These are phyloP conservation scores for Dentiscutata heterogama DNA, from an alignment of 371 early-diverging fungal genomes.

Conservation along the genomic window DNA sequence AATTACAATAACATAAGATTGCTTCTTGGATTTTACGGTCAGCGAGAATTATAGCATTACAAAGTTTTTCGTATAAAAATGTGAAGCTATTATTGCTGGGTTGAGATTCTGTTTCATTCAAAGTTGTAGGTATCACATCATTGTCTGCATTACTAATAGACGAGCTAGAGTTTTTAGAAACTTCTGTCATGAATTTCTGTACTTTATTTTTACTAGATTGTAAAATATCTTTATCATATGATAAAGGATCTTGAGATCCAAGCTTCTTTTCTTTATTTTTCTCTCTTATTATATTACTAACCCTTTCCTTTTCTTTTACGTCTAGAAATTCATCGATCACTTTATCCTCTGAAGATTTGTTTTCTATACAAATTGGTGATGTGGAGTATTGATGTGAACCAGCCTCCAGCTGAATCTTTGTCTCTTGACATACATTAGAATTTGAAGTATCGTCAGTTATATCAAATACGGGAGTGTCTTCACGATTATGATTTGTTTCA, in stretches of 20 bases:
- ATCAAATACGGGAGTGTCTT: conserved; percentile 3
- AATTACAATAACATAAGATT: conserved; percentile 33
- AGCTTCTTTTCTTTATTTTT: conserved; percentile 29
- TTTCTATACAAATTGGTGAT: conserved; percentile 32
- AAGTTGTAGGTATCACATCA: too few species aligned
- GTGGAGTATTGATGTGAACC: conserved; percentile 29
- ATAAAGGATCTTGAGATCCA: conserved; percentile 9
- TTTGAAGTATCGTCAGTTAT: conserved; percentile 20
- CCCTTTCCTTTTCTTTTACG: conserved; percentile 13
- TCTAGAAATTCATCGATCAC: conserved; percentile 23
- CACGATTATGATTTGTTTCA: too few species aligned
- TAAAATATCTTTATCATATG: conserved; percentile 23
- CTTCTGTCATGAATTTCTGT: conserved; percentile 9
- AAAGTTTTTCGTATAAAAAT: conserved; percentile 40
- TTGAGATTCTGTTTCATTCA: too few species aligned
- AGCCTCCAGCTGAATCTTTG: conserved; percentile 24
- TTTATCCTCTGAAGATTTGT: conserved; percentile 32
- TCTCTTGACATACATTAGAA: conserved; percentile 27
- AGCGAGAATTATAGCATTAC: conserved; percentile 15
- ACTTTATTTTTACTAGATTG: conserved; percentile 20
- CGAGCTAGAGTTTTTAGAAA: conserved; percentile 5
- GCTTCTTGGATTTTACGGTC: conserved; percentile 29
- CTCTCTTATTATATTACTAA: conserved; percentile 17
- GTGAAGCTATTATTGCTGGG: too few species aligned
- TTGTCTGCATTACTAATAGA: neutral